A percentile compares a stretch with the other conserved stretches of the same genome.
phyloP scores from a whole-genome alignment of 768 basidiomycete genomes.

The Tricholoma bakamatsutake region DNA sequence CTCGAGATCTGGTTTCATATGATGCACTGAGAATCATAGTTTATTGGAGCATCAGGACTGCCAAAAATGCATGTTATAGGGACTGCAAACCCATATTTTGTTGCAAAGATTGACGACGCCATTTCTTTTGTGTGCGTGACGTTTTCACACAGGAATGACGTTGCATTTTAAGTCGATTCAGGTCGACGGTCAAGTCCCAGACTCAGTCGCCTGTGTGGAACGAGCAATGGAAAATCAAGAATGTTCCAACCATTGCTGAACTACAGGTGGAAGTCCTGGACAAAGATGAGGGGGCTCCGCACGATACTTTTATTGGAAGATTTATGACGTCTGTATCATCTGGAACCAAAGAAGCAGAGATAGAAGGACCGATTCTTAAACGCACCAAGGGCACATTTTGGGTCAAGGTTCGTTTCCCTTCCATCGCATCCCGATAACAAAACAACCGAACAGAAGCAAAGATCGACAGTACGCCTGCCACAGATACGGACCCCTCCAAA shows the following conservation, averaged over 20 bases:
- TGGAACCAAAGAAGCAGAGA: constrained; percentile 54
- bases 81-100: constrained; percentile 65
- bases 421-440: background rate
- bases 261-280: constrained; percentile 60
- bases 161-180: constrained; percentile 18
- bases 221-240: constrained; percentile 66
- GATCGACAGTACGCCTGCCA: constrained; percentile 51
- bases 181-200: constrained; percentile 58
- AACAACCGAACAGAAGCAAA: constrained; percentile 16
- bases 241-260: constrained; percentile 59
- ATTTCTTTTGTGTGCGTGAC: constrained; percentile 58
- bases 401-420: constrained; percentile 46
- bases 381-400: constrained; percentile 57
- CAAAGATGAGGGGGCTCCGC: constrained; percentile 53
- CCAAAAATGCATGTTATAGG: constrained; percentile 68
- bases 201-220: constrained; percentile 69
- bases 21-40: constrained; percentile 29
- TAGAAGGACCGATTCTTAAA: constrained; percentile 46
- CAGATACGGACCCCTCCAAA: constrained; percentile 27
- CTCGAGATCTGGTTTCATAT: too few relatives aligned
- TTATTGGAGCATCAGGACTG: constrained; percentile 64
- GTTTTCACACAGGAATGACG: background rate
- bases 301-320: constrained; percentile 62
- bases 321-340: constrained; percentile 46
- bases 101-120: constrained; percentile 57